Evolutionary conservation across 108 stramenopile genomes (phyloP), one percentile per base, ranked within the genome.

Genomic region (Asterionellopsis glacialis): DNA sequence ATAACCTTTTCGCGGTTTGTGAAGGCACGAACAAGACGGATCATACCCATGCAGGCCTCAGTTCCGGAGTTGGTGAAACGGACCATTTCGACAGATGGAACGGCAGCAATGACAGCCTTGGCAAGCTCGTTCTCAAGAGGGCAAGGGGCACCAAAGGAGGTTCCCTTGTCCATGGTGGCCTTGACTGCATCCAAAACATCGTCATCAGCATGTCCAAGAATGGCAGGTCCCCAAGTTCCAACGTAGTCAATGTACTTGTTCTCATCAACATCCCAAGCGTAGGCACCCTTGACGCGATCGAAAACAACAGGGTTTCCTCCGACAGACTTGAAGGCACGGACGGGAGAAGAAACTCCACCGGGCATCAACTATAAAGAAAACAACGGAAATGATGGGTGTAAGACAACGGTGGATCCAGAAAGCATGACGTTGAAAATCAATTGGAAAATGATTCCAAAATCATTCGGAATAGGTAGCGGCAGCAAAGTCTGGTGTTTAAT

Each of bases 51-150:
- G 85, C 96, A 98, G 9, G 97, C 97, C 70, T 98, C 97, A 15
- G 97, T 98, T 64, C 97, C 97, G 18, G 94, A 95, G 79, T 98
- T 98, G 74, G 97, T 98, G 93, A 98, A 98, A 57, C 97, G 94
- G 58, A 98, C 97, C 97, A 98, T 98, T 79, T 98, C 97, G 19
- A 98, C 96, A 27, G 94, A 95, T 26, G 97, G 96, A 40, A 98
- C 96, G 59, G 97, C 97, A 49, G 66, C 95, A 74, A 97, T 96
- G 69, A 98, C 97, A 54, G 73, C 77, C 79, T 98, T 97, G 67
- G 97, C 97, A 28, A 98, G 84, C 51, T 88, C 88, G 60, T 98
- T 98, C 83, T 98, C 97, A 55, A 95, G 72, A 22, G 87, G 76
- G 70, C 90, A 94, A 25, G 97, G 97, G 27, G 97, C 97, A 59